Evolutionary conservation across 352 stramenopile species (phyloP), one percentile per base, ranked within the genome.

Genomic region (Globisporangium perplexum): DNA sequence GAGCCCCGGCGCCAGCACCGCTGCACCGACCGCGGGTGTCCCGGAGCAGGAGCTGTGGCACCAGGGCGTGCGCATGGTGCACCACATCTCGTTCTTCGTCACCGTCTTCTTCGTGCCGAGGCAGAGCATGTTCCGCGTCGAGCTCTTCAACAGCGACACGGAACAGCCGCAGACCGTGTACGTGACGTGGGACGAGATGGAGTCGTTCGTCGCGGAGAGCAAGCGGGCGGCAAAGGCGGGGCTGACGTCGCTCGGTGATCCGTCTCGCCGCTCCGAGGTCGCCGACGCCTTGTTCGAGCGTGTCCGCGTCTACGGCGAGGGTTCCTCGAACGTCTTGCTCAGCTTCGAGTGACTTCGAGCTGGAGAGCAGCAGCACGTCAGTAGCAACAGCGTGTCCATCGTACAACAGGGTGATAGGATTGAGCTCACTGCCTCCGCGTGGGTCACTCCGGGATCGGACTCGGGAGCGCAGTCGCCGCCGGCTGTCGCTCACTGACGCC

Each of bases 91-190:
- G 30, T 84, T 92, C 57, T 89, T 89, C 55, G 62, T 92, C n/a
- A 83, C 82, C 18, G 50, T 89, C 31, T 86, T 84, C 47, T 73
- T 72, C 54, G 78, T 86, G 18, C 67, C 69, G 48, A 84, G 70
- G 66, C 77, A 90, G 47, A 60, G 63, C 41, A 65, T 85, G 44
- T 86, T 88, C 57, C 74, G 78, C 18, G 74, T 92, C 28, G 79
- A 92, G 44, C 59, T 88, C 7, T 88, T 92, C 53, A 90, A 90
- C 55, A 90, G 71, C 57, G 78, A 92, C 52, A 88, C 73, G 17
- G 82, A 92, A 43, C 68, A 83, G 47, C 74, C 82, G 58, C 81
- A 92, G 44, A 89, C 82, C 0, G 78, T 90, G 33, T 84, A 92
- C 41, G 77, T 92, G 20, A 72, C 76, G 4, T 69, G 68, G 45